Evolutionary conservation across 805 yeast species (phyloP), one percentile per base, ranked within the genome.

Genomic region (Saturnispora dispora): DNA sequence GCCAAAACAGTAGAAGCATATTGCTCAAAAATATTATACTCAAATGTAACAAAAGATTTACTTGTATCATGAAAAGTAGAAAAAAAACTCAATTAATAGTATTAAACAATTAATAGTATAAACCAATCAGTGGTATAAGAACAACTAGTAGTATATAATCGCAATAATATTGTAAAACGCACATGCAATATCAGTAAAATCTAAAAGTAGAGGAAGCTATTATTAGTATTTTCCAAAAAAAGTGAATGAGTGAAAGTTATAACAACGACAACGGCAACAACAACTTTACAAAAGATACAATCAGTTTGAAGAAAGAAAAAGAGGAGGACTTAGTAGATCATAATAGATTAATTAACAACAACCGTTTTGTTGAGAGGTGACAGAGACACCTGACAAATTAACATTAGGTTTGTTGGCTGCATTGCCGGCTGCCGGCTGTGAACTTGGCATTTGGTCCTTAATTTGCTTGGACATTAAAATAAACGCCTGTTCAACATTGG

Each of bases 391-490:
- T 63, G 81, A 77, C 66, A 85, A 73, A 68, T 84, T 85, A 56
- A 86, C 88, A 61, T 78, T 76, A 45, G 82, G 77, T 68, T 82
- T 83, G 57, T 75, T 77, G 59, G 62, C 57, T 3, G 61, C 50
- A 50, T 61, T 62, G 39, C 60, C 62, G 5, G 54, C 51, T 60
- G 71, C 69, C 53, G 73, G 76, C 60, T 72, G 78, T 64, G 78
- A 71, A 58, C 74, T 83, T 41, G 91, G 83, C 88, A 93, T 88
- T 66, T 89, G 89, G 58, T 95, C 93, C 76, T 93, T 93, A 67
- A 93, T 93, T 70, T 93, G 97, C 70, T 96, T 85, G 10, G 98
- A 96, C 99, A 93, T 93, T 59, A 96, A 89, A 76, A 88, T 82
- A 74, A 93, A 93, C 11, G 98, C 98, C 71, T 93, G 96, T 70